These are phyloP conservation scores for Limtongozyma cylindracea DNA, from an alignment of 805 yeast species.

Conservation along the genomic window DNA sequence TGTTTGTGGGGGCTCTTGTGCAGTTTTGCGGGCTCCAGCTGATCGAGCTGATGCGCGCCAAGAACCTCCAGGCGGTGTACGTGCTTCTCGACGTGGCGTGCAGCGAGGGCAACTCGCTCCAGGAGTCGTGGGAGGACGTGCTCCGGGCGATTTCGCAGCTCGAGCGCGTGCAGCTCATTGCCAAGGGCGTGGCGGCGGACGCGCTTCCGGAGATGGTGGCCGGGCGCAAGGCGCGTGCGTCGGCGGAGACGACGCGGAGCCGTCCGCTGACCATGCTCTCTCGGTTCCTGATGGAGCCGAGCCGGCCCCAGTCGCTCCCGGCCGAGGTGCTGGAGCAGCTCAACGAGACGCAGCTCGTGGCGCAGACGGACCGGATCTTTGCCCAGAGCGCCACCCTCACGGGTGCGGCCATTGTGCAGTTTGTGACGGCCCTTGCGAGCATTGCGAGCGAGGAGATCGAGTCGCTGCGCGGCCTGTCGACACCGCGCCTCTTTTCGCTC, in stretches of 20 bases:
- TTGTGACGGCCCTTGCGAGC: slow-evolving; percentile 66
- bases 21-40: slow-evolving; percentile 70
- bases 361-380: slow-evolving; percentile 69
- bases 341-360: slow-evolving; percentile 43
- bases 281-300: slow-evolving; percentile 39
- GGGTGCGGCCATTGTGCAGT: slow-evolving; percentile 68
- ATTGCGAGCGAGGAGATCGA: slow-evolving; percentile 83
- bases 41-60: slow-evolving; percentile 47
- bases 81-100: slow-evolving; percentile 55
- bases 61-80: slow-evolving; percentile 63
- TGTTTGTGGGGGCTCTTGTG: slow-evolving; percentile 74
- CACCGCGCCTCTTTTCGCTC: slow-evolving; percentile 78
- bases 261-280: slow-evolving; percentile 9
- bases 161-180: slow-evolving; percentile 70
- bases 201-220: slow-evolving; percentile 75
- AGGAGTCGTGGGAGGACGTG: slow-evolving; percentile 61
- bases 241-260: slow-evolving; percentile 22
- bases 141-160: slow-evolving; percentile 69
- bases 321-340: slow-evolving; percentile 29
- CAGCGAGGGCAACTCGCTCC: slow-evolving; percentile 50
- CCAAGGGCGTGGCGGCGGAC: slow-evolving; percentile 68
- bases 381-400: slow-evolving; percentile 56
- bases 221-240: slow-evolving; percentile 23
- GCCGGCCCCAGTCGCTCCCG: slow-evolving; percentile 40
- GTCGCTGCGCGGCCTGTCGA: slow-evolving; percentile 53